A percentile compares a stretch with the other conserved stretches of the same genome.
Evolutionary conservation across 257 asterid species (phyloP).

Genomic region (Salvia rosmarinus): DNA sequence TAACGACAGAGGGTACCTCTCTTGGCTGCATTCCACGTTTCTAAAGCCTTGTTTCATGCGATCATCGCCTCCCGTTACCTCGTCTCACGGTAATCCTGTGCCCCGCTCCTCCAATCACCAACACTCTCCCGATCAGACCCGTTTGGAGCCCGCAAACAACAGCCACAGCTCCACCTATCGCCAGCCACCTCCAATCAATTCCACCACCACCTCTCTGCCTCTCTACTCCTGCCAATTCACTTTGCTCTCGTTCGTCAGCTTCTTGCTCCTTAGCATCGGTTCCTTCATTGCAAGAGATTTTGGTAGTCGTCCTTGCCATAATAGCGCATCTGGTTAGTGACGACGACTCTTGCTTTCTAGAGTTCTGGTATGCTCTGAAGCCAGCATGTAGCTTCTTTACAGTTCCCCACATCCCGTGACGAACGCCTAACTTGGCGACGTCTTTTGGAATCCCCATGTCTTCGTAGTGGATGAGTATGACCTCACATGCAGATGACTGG

Average conservation of each 20-base stretch:
- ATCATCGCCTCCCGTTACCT: conserved; percentile 38
- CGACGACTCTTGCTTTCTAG: conserved; percentile 49
- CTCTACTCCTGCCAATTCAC: conserved; percentile 33
- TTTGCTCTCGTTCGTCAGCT: conserved; percentile 39
- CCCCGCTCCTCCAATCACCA: conserved; percentile 82
- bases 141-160: conserved; percentile 68
- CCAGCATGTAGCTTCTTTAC: conserved; percentile 88
- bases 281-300: conserved; percentile 34
- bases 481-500: conserved; percentile 81
- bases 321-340: conserved; percentile 50
- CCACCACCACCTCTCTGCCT: conserved; percentile 38
- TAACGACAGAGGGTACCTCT: neutral
- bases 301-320: conserved; percentile 56
- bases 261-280: conserved; percentile 39
- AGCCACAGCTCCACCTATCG: conserved; percentile 73
- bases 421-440: conserved; percentile 90
- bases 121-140: conserved; percentile 67
- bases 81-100: conserved; percentile 60
- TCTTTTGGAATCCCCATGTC: conserved; percentile 98
- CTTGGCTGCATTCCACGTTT: conserved; percentile 7
- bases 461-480: conserved; percentile 76
- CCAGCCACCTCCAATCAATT: conserved; percentile 67
- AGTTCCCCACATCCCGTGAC: conserved; percentile 99
- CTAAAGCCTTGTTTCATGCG: conserved; percentile 13
- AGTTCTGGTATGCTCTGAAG: conserved; percentile 73